phyloP scores from a whole-genome alignment of 495 filamentous ascomycete genomes.

The Cairneyella variabilis region DNA sequence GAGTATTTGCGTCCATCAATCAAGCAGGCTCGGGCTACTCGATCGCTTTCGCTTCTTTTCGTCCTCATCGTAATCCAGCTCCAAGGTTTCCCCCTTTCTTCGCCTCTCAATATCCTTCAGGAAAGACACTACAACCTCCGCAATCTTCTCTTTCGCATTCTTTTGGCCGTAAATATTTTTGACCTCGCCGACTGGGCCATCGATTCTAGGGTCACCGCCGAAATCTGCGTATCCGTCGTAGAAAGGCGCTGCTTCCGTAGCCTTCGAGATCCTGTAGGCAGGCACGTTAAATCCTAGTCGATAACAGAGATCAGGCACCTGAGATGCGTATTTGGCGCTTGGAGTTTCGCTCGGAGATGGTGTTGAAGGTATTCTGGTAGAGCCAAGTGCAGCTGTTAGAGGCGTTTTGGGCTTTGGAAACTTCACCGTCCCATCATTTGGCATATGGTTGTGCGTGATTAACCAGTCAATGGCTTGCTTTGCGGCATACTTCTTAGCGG shows the following conservation, averaged over 20 bases:
- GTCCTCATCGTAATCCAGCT: conserved; percentile 15
- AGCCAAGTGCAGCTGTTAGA: neutral
- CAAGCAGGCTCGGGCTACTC: too few species aligned
- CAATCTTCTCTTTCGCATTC: conserved; percentile 42
- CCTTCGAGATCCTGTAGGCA: conserved; percentile 10
- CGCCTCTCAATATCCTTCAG: conserved; percentile 29
- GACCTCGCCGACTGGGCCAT: conserved; percentile 35
- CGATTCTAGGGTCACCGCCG: conserved; percentile 26
- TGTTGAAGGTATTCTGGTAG: neutral
- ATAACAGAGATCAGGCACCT: conserved; percentile 17
- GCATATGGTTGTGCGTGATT: conserved; percentile 19
- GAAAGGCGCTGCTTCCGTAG: conserved; percentile 11
- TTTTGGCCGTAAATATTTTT: conserved; percentile 42
- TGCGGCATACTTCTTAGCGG: conserved; percentile 19
- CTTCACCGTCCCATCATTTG: conserved; percentile 13
- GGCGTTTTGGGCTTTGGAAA: conserved; percentile 13
- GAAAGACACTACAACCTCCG: conserved; percentile 30
- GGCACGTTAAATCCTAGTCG: conserved; percentile 16
- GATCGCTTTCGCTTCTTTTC: conserved; percentile 4
- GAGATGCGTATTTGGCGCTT: neutral
- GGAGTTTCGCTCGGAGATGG: neutral
- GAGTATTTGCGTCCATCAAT: too few species aligned
- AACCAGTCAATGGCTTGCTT: conserved; percentile 24
- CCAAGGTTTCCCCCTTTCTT: too few species aligned
- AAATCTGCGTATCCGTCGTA: conserved; percentile 29